A percentile compares a stretch with the other conserved stretches of the same genome.
Evolutionary conservation across 495 filamentous ascomycete genomes (phyloP).

Genomic region (Letharia lupina): DNA sequence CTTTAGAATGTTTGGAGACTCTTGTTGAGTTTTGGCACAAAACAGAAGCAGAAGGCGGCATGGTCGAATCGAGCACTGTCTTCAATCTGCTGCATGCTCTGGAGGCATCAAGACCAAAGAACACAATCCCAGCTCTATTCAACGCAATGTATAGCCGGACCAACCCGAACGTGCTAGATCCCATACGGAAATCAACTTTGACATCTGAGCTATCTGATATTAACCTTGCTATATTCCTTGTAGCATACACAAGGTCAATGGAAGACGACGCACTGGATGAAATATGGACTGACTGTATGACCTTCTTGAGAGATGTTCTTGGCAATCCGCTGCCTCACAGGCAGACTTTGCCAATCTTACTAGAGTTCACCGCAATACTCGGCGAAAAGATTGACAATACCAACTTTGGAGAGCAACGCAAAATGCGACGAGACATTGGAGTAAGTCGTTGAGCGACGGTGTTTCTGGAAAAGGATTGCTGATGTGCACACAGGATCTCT

Average conservation of each 20-base stretch:
- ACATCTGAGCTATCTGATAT: conserved; percentile 74
- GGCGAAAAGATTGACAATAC: conserved; percentile 95
- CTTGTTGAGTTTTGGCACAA: conserved; percentile 71
- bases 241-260: conserved; percentile 77
- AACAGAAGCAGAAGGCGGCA: conserved; percentile 30
- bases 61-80: conserved; percentile 38
- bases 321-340: conserved; percentile 92
- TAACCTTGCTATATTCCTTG: conserved; percentile 78
- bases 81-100: conserved; percentile 84
- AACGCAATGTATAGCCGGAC: conserved; percentile 93
- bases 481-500: conserved; percentile 62
- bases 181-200: conserved; percentile 71
- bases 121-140: conserved; percentile 92
- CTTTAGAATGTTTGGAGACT: conserved; percentile 91
- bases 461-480: neutral
- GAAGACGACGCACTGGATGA: conserved; percentile 99
- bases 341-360: conserved; percentile 75
- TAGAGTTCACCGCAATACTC: conserved; percentile 82
- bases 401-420: conserved; percentile 90
- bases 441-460: conserved; percentile 41
- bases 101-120: conserved; percentile 82
- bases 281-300: conserved; percentile 92
- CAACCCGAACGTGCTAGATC: conserved; percentile 72
- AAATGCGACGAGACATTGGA: conserved; percentile 85
- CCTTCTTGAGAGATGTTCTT: conserved; percentile 81